Evolutionary conservation across 139 green algal species (phyloP).

Genomic region (Chlamydomonas urium): DNA sequence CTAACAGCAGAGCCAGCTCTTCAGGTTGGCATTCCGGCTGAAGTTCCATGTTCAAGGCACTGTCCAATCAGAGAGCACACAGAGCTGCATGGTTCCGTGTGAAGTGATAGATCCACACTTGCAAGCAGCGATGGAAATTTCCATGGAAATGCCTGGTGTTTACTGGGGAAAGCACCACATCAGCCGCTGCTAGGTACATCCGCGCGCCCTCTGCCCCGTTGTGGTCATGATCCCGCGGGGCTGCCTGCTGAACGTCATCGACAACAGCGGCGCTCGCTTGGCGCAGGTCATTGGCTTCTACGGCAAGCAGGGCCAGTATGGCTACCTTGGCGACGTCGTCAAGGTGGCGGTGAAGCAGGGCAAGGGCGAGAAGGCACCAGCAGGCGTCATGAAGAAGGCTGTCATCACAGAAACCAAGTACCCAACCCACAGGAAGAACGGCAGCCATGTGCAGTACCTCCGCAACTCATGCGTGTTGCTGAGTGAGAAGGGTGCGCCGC

Average conservation of each 20-base stretch:
- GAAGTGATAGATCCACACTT: too few species aligned
- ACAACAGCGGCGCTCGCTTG: constrained; percentile 45
- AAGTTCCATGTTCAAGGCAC: too few species aligned
- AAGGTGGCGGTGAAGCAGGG: constrained; percentile 56
- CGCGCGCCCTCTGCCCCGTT: too few species aligned
- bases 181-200: too few species aligned
- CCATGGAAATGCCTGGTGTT: too few species aligned
- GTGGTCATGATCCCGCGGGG: constrained; percentile 7
- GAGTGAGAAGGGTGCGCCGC: constrained; percentile 54
- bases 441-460: constrained; percentile 45
- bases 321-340: constrained; percentile 43
- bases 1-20: constrained; percentile 27
- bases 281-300: constrained; percentile 43
- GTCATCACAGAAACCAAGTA: constrained; percentile 21
- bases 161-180: too few species aligned
- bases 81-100: too few species aligned
- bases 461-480: constrained; percentile 47
- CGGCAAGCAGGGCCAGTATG: constrained; percentile 25
- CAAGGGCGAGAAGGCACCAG: constrained; percentile 41
- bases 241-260: constrained; percentile 44
- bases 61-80: too few species aligned
- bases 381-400: constrained; percentile 15
- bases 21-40: constrained; percentile 40
- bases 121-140: too few species aligned
- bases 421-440: constrained; percentile 37